phyloP scores from a whole-genome alignment of 106 monocot species.

The Phalaenopsis equestris region DNA sequence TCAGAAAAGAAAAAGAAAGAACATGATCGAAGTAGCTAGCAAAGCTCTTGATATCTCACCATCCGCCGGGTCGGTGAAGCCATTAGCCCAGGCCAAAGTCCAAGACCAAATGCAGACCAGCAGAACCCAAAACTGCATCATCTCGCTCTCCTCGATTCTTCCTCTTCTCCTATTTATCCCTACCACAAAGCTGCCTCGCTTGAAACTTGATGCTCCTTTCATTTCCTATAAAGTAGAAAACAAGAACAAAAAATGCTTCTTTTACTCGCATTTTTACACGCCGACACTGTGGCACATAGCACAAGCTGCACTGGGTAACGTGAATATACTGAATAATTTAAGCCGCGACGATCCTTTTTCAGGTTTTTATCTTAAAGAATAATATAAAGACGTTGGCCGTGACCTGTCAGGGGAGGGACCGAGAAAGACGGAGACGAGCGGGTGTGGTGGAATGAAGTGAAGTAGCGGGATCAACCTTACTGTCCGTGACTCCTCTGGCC shows the following conservation, averaged over 20 bases:
- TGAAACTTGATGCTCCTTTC: neutral
- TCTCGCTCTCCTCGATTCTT: neutral
- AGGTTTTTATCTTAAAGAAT: neutral
- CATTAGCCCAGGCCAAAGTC: neutral
- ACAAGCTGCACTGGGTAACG: neutral
- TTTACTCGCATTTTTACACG: neutral
- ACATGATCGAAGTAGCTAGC: neutral
- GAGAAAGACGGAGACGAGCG: too few species aligned
- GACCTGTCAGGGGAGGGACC: neutral
- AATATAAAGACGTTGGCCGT: neutral
- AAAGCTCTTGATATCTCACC: neutral
- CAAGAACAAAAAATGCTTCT: neutral
- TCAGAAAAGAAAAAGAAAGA: neutral
- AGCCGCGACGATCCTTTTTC: neutral
- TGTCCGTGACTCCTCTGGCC: too few species aligned
- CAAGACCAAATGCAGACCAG: neutral
- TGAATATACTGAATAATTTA: neutral
- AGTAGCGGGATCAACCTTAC: too few species aligned
- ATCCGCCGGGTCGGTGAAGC: constrained; percentile 6
- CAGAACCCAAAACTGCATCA: neutral
- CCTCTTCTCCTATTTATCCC: neutral
- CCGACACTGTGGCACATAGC: neutral
- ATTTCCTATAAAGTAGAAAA: neutral
- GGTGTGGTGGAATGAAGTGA: too few species aligned
- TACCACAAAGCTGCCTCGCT: neutral